Evolutionary conservation across 257 asterid genomes (phyloP), one percentile per base, ranked within the genome.

Genomic region (Salvia rosmarinus): DNA sequence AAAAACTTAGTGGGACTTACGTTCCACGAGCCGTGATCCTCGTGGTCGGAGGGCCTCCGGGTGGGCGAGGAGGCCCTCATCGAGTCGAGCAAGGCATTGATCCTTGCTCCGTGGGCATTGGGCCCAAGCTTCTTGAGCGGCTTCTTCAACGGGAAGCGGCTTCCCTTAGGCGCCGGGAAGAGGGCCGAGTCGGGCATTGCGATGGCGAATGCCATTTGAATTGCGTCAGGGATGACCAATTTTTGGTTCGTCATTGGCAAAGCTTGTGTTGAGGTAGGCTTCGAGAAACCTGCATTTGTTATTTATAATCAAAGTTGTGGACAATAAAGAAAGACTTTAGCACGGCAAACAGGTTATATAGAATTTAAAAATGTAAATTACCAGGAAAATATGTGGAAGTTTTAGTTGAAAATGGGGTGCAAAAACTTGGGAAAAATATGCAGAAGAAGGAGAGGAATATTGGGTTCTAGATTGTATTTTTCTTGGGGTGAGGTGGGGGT

Each of bases 1-100:
- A 23, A 9, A 23, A 6, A 1, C 8, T 11, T 62, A 19, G 35
- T 2, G 59, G 1, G 4, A 69, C 90, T 79, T 66, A 88, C 96
- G 13, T 72, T 85, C 96, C 95, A 90, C 2, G 88, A 86, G 32
- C 47, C 74, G 23, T 63, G 81, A 32, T 88, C 88, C 4, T 90
- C 87, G 12, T 57, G 35, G 5, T 84, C 85, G 4, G 81, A 64
- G 43, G 95, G 81, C 63, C 82, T 73, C 10, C 90, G 78, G 0
- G 90, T 67, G 6, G 95, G 96, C 0, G 96, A 90, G 46, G 96
- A 90, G 32, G 90, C 88, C 59, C 93, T 81, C 95, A 88, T 90
- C 11, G 93, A 86, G 69, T 90, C 91, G 25, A 86, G 79, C 73
- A 84, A 77, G 39, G 84, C 88, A 80, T 71, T 84, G 64, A 85